Percentiles rank a stretch among this genome's conserved stretches.
Evolutionary conservation across 495 filamentous ascomycete genomes (phyloP).

Genomic region (Penicillium canescens): DNA sequence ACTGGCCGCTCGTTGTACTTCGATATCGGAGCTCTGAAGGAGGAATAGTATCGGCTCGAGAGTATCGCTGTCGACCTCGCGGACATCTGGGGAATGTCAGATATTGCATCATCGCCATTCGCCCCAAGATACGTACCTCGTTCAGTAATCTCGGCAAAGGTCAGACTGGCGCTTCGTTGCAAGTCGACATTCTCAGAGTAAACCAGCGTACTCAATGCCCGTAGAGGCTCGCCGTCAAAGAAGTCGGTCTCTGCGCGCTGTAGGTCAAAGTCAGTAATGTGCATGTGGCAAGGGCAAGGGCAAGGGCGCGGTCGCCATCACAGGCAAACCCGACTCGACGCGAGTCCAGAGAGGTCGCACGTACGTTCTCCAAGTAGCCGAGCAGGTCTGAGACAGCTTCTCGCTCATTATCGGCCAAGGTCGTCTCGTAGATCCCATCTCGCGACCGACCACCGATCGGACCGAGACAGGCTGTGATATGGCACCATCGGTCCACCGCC

Average conservation of each 20-base stretch:
- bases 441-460: constrained; percentile 71
- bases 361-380: constrained; percentile 92
- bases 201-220: constrained; percentile 89
- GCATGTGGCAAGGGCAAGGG: constrained; percentile 10
- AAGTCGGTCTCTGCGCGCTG: constrained; percentile 96
- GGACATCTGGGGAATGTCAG: constrained; percentile 68
- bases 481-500: constrained; percentile 48
- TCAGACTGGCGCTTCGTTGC: constrained; percentile 94
- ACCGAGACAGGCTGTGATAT: constrained; percentile 47
- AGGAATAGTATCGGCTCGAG: constrained; percentile 95
- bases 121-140: constrained; percentile 65
- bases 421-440: constrained; percentile 93
- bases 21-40: constrained; percentile 91
- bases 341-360: constrained; percentile 19
- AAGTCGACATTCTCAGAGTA: constrained; percentile 99
- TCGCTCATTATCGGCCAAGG: constrained; percentile 92
- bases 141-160: constrained; percentile 98
- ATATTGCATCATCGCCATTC: constrained; percentile 8
- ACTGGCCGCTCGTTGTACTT: constrained; percentile 95
- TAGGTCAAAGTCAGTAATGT: constrained; percentile 10
- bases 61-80: constrained; percentile 92
- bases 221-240: constrained; percentile 95
- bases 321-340: too few relatives aligned
- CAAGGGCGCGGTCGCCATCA: too few relatives aligned
- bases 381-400: constrained; percentile 96